A percentile compares a stretch with the other conserved stretches of the same genome.
Evolutionary conservation across 768 basidiomycete genomes (phyloP).

Genomic region (Hysterangium stoloniferum): DNA sequence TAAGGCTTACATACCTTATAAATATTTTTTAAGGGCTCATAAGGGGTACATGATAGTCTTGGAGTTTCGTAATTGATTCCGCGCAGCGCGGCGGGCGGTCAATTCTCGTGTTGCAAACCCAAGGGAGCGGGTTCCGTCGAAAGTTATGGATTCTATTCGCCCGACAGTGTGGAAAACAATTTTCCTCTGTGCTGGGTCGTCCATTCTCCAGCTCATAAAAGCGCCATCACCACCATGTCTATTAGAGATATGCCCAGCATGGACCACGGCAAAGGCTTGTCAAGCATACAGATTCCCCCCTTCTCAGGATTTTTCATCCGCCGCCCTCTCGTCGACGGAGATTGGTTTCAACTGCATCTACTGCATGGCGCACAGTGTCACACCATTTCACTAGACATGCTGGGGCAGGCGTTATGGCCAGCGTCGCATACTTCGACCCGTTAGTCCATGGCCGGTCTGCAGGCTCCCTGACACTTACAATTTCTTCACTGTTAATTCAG

Average conservation of each 20-base stretch:
- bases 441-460: too few relatives aligned
- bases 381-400: constrained; percentile 55
- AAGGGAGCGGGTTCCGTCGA: too few relatives aligned
- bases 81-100: too few relatives aligned
- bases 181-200: constrained; percentile 12
- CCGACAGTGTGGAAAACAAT: constrained; percentile 10
- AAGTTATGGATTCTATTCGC: background rate
- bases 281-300: background rate
- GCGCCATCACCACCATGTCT: constrained; percentile 4
- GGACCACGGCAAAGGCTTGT: constrained; percentile 1
- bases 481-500: constrained; percentile 25
- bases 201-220: constrained; percentile 4
- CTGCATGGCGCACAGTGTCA: constrained; percentile 12
- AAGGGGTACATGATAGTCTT: too few relatives aligned
- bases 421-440: constrained; percentile 88
- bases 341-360: background rate
- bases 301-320: too few relatives aligned
- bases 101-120: too few relatives aligned
- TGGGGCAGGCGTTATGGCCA: constrained; percentile 80
- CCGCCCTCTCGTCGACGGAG: too few relatives aligned
- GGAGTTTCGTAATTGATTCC: too few relatives aligned
- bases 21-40: too few relatives aligned
- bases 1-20: too few relatives aligned
- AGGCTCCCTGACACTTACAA: too few relatives aligned
- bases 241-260: background rate